Conservation (phyloP, 805 yeast species). For the Nakazawaea laoshanensis region DNA sequence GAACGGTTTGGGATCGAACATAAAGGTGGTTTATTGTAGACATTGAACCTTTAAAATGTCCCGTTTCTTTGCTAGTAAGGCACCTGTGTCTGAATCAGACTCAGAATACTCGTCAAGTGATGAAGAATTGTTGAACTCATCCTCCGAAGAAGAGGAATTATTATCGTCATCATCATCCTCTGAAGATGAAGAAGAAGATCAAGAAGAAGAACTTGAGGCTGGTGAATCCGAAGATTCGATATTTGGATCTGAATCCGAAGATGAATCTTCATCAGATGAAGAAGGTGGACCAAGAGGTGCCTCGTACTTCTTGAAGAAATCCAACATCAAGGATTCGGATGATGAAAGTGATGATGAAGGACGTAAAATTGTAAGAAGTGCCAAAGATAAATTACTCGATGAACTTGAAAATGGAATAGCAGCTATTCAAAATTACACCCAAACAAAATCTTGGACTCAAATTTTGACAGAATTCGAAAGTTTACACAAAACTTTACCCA, state of each 20-base stretch:
- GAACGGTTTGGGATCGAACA: neutral
- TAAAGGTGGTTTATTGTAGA: neutral
- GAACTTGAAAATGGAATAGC: slow-evolving; percentile 67
- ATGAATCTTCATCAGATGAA: slow-evolving; percentile 45
- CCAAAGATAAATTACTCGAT: slow-evolving; percentile 86
- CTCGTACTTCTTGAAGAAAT: slow-evolving; percentile 44
- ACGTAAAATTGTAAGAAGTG: slow-evolving; percentile 82
- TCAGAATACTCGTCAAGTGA: slow-evolving; percentile 47
- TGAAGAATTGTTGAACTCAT: slow-evolving; percentile 43
- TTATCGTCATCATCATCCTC: slow-evolving; percentile 30
- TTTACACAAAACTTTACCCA: slow-evolving; percentile 55
- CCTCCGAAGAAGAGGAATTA: slow-evolving; percentile 50
- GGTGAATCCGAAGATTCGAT: slow-evolving; percentile 33
- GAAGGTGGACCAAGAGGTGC: slow-evolving; percentile 35
- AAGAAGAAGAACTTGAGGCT: slow-evolving; percentile 25
- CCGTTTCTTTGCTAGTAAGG: slow-evolving; percentile 71
- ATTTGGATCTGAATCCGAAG: slow-evolving; percentile 32
- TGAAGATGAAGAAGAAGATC: slow-evolving; percentile 25
- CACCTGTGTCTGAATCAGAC: slow-evolving; percentile 47
- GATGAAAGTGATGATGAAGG: slow-evolving; percentile 46
- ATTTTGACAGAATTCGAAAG: slow-evolving; percentile 74
- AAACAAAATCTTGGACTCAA: slow-evolving; percentile 71
- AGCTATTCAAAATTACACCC: slow-evolving; percentile 59
- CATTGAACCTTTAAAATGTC: slow-evolving; percentile 44
- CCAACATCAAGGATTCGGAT: slow-evolving; percentile 35